Percentiles rank a stretch among this genome's conserved stretches.
Evolutionary conservation across 1,284 basidiomycete genomes (phyloP).

Genomic region (Ceratobasidium sp.): DNA sequence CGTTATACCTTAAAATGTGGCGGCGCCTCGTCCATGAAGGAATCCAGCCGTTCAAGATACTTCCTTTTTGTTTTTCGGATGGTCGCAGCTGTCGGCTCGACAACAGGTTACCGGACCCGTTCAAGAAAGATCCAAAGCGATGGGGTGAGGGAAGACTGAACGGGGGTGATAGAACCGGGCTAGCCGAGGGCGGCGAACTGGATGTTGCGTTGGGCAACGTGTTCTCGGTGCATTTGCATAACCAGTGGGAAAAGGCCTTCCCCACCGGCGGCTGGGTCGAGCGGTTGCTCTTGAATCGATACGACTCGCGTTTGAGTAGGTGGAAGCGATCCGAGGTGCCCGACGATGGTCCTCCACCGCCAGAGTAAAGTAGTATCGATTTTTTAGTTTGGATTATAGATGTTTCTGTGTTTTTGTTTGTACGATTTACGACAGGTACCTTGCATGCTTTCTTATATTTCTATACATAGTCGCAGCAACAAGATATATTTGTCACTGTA

Average conservation of each 20-base stretch:
- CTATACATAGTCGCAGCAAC: constrained; percentile 1
- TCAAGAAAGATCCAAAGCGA: constrained; percentile 65
- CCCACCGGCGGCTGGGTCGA: constrained; percentile 83
- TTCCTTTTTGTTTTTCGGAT: constrained; percentile 93
- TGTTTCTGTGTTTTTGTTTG: not conserved
- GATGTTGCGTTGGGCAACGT: constrained; percentile 72
- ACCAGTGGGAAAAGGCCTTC: constrained; percentile 88
- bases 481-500: constrained; percentile 16
- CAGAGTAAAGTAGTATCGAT: constrained; percentile 14
- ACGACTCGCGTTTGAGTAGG: constrained; percentile 47
- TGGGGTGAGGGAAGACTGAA: constrained; percentile 66
- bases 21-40: constrained; percentile 75
- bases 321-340: constrained; percentile 37
- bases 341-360: not conserved
- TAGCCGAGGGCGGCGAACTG: constrained; percentile 70
- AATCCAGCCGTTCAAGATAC: constrained; percentile 84
- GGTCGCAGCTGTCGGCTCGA: constrained; percentile 88
- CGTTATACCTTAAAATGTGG: constrained; percentile 87
- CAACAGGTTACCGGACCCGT: constrained; percentile 90
- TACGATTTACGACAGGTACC: constrained; percentile 24
- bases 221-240: constrained; percentile 90
- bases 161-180: constrained; percentile 47
- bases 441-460: constrained; percentile 34
- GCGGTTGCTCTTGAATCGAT: constrained; percentile 68
- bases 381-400: constrained; percentile 34